phyloP scores from a whole-genome alignment of 148 eudicot species.

The Heliamphora exappendiculata region DNA sequence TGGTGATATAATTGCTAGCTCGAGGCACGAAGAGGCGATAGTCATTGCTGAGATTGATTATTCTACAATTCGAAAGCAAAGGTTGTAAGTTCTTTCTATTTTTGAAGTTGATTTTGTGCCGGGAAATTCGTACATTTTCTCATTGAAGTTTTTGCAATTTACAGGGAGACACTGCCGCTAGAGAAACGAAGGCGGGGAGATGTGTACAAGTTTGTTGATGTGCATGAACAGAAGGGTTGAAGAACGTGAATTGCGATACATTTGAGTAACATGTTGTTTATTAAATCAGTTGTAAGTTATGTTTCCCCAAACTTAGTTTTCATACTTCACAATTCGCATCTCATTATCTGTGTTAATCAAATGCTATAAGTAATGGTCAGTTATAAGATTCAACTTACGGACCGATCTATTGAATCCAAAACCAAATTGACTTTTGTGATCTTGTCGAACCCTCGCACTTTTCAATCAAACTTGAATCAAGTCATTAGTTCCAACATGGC shows the following conservation, averaged over 20 bases:
- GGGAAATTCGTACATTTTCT: not conserved
- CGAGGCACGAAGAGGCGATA: conserved; percentile 42
- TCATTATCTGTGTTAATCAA: too few species aligned
- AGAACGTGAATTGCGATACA: not conserved
- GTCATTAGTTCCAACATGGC: too few species aligned
- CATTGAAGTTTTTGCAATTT: conserved; percentile 4
- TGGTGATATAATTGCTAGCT: conserved; percentile 53
- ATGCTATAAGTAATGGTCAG: too few species aligned
- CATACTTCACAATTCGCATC: too few species aligned
- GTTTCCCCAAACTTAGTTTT: too few species aligned
- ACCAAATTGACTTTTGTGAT: too few species aligned
- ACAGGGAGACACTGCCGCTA: conserved; percentile 41
- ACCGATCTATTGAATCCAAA: too few species aligned
- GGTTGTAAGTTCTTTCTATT: conserved; percentile 28
- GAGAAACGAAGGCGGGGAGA: conserved; percentile 47
- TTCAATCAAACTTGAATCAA: too few species aligned
- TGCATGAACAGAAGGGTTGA: conserved; percentile 21
- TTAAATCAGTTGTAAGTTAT: not conserved
- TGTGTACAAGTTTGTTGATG: conserved; percentile 45
- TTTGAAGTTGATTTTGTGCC: not conserved
- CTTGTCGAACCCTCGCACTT: too few species aligned
- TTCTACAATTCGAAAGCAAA: conserved; percentile 33
- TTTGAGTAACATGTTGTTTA: not conserved
- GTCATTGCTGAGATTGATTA: conserved; percentile 53
- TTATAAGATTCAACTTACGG: too few species aligned